Evolutionary conservation across 805 yeast genomes (phyloP), one percentile per base, ranked within the genome.

Genomic region (Candida takata): DNA sequence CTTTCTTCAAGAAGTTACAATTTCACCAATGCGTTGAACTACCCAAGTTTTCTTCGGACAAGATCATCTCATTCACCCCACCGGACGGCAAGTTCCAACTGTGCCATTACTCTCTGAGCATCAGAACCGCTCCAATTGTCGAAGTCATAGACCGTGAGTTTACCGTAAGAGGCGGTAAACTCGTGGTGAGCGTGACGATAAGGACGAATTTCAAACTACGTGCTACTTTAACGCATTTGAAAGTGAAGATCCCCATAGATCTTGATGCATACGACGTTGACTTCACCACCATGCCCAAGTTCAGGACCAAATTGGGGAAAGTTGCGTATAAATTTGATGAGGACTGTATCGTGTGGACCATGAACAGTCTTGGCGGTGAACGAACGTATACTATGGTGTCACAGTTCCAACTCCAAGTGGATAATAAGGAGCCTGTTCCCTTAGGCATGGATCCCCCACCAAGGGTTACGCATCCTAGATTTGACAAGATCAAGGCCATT

Each of bases 11-110:
- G 40, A 88, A 84, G 47, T 74, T 85, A 37, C 80, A 80, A 48
- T 84, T 85, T 57, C 95, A 85, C 55, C 95, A 86, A 60, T 86
- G 95, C 61, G 94, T 86, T n/a, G 68, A 82, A 34, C 60, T 85
- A 26, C 73, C 79, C 3, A 68, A 78, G 34, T 70, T 83, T 43
- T 28, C 40, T 10, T 47, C 57, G 13, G 66, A 63, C 35, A 70
- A 74, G 43, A 58, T 76, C 38, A 75, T 88, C 23, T 74, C 79
- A 20, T 88, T 87, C 55, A 74, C 82, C 13, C 96, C 97, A 12
- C 96, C 96, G 1, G 96, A 86, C 64, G 95, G 95, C 1, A 75
- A 74, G 45, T 85, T 84, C 54, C 74, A 77, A 23, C 69, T 86
- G 25, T 62, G 66, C 35, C 49, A 52, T 34, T 64, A 64, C 29